Base-by-base conservation (phyloP, 805 yeast species). In the Torulaspora quercuum region DNA sequence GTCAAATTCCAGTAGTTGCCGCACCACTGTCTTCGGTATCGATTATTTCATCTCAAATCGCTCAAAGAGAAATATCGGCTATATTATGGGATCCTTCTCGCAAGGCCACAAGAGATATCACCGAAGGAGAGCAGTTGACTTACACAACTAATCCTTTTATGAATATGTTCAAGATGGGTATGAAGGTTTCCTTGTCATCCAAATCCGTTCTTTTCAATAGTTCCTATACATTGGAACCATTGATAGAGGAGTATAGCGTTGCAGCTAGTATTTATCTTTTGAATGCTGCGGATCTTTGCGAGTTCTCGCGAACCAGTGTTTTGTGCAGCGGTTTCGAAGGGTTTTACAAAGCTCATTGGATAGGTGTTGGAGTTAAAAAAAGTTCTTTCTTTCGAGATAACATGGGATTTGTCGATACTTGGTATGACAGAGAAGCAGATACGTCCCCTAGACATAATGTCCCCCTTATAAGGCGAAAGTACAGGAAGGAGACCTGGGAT, bases 201-300 rank as follows among this genome's bases (percentile, higher is more conserved):
- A 52, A 46, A 19, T 59, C 62, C 1, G 47, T 57, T 4, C 44
- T 59, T 8, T 52, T 45, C 34, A 59, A 57, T 35, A 53, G 54
- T 12, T 59, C 62, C 2, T 59, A 57, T 34, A 59, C 64, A 2
- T 30, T 41, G 28, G 64, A 59, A 33, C 64, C 64, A 1, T 39
- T 56, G 5, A 53, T 59, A 15, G 64, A 59, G 38, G 64, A 59
- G 25, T 59, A 55, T 32, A 57, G 64, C 37, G 61, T 59, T 8
- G 64, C 64, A 4, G 64, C 64, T 2, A 57, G 61, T 35, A 59
- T 59, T n/a, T 52, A 57, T 33, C 30, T 56, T 9, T 34, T 59
- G 14, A 54, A 50, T 30, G 58, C 61, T 1, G 60, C 62, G 4
- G 64, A 59, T 37, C 30, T 59, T 11, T 59, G 61, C 29, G 64